Conservation (phyloP, 2,329 filamentous ascomycete genomes). For the Fusarium poae region DNA sequence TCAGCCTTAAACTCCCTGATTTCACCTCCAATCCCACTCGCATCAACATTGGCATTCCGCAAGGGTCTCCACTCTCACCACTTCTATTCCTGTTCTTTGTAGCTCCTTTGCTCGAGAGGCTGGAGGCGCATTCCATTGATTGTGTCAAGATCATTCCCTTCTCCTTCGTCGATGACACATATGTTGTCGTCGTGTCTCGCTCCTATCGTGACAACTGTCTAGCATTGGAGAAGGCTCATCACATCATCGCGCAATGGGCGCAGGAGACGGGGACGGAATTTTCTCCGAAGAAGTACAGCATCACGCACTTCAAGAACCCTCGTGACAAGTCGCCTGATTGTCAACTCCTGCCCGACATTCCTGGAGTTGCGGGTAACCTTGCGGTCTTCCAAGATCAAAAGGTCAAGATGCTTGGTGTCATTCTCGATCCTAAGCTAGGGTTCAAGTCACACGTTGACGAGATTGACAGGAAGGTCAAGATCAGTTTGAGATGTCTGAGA, state of each 20-base stretch:
- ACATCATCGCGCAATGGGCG: background rate
- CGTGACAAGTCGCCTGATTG: background rate
- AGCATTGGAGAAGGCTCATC: background rate
- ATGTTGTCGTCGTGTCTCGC: background rate
- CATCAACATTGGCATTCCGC: conserved; percentile 29
- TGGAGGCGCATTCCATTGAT: background rate
- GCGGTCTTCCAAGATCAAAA: background rate
- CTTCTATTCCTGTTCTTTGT: conserved; percentile 26
- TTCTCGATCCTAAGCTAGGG: background rate
- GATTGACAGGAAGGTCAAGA: background rate
- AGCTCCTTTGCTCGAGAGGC: background rate
- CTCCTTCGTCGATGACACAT: background rate
- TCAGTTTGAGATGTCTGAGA: background rate
- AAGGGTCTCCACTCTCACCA: conserved; percentile 23
- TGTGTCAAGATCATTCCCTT: background rate
- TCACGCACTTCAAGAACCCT: background rate
- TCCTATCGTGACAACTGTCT: background rate
- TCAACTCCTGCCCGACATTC: background rate
- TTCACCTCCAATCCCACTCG: background rate
- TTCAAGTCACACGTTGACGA: background rate
- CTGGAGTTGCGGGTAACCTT: background rate
- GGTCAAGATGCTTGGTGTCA: conserved; percentile 7
- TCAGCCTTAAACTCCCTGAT: background rate
- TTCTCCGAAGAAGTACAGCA: background rate
- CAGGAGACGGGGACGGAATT: background rate